Conservation (phyloP, 1,284 basidiomycete genomes). For the Cutaneotrichosporon sp. region DNA sequence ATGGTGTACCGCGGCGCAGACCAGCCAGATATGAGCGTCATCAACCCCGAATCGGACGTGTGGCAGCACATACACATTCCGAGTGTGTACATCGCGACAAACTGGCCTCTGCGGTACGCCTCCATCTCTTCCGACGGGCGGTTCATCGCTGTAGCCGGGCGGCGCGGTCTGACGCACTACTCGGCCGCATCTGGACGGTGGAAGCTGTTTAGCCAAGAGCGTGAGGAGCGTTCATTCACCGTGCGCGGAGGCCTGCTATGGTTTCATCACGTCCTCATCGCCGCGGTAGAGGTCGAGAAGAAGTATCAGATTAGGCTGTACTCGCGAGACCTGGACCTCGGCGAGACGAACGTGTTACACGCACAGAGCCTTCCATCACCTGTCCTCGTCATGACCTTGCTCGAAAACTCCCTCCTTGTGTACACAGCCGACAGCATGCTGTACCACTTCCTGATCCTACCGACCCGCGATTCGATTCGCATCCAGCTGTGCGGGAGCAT, state of each 20-base stretch:
- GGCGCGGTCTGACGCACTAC: conserved; percentile 87
- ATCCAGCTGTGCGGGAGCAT: conserved; percentile 91
- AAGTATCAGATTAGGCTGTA: conserved; percentile 81
- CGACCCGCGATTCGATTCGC: conserved; percentile 74
- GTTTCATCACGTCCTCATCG: conserved; percentile 95
- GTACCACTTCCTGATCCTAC: conserved; percentile 85
- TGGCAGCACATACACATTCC: conserved; percentile 93
- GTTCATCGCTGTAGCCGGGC: conserved; percentile 87
- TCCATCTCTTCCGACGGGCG: conserved; percentile 86
- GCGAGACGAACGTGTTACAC: conserved; percentile 76
- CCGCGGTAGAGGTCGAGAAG: conserved; percentile 73
- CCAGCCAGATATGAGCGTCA: conserved; percentile 95
- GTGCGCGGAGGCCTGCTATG: conserved; percentile 91
- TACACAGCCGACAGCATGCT: conserved; percentile 96
- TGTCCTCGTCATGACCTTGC: conserved; percentile 78
- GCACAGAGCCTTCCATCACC: conserved; percentile 72
- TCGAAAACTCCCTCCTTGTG: conserved; percentile 94
- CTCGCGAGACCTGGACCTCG: conserved; percentile 89
- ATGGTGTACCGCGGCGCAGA: conserved; percentile 95
- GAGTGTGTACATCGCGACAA: conserved; percentile 74
- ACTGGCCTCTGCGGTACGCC: conserved; percentile 94
- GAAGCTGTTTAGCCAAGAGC: conserved; percentile 79
- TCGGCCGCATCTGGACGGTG: conserved; percentile 89
- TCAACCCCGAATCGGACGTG: conserved; percentile 97
- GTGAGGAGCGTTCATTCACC: conserved; percentile 83